phyloP scores from a whole-genome alignment of 2,329 filamentous ascomycete genomes.

The Colletotrichum abscissum region DNA sequence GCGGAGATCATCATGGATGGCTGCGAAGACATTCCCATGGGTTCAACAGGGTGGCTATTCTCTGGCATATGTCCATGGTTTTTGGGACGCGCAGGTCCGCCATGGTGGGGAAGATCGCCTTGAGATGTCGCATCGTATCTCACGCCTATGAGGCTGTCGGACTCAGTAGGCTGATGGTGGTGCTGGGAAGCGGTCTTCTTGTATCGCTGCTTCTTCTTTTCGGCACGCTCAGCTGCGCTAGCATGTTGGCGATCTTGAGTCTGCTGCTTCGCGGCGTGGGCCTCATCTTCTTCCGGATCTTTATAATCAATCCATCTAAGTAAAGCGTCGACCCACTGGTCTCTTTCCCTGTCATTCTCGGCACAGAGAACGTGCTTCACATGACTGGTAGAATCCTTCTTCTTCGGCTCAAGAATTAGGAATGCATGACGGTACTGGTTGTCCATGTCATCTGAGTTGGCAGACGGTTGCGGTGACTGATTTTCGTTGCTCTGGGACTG shows the following conservation, averaged over 20 bases:
- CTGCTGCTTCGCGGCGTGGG: constrained; percentile 42
- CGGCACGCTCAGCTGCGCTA: constrained; percentile 38
- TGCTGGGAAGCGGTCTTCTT: constrained; percentile 44
- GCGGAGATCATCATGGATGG: constrained; percentile 76
- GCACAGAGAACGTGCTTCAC: constrained; percentile 96
- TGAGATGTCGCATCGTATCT: constrained; percentile 68
- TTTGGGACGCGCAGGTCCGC: constrained; percentile 51
- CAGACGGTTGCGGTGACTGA: constrained; percentile 68
- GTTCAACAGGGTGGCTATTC: constrained; percentile 41
- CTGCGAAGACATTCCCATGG: constrained; percentile 50
- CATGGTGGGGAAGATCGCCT: constrained; percentile 59
- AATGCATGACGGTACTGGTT: constrained; percentile 98
- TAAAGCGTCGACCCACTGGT: constrained; percentile 92
- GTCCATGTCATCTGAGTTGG: constrained; percentile 78
- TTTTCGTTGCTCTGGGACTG: constrained; percentile 77
- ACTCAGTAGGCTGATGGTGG: constrained; percentile 50
- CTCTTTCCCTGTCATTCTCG: constrained; percentile 91
- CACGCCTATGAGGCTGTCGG: constrained; percentile 65
- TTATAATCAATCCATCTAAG: constrained; percentile 88
- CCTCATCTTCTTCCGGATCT: constrained; percentile 69
- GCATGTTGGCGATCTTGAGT: constrained; percentile 54
- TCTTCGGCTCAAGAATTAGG: constrained; percentile 93
- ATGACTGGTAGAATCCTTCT: constrained; percentile 88
- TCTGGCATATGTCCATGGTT: constrained; percentile 49
- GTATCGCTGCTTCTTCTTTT: constrained; percentile 45